phyloP scores from a whole-genome alignment of 768 basidiomycete species.

The Mycena chlorophos region DNA sequence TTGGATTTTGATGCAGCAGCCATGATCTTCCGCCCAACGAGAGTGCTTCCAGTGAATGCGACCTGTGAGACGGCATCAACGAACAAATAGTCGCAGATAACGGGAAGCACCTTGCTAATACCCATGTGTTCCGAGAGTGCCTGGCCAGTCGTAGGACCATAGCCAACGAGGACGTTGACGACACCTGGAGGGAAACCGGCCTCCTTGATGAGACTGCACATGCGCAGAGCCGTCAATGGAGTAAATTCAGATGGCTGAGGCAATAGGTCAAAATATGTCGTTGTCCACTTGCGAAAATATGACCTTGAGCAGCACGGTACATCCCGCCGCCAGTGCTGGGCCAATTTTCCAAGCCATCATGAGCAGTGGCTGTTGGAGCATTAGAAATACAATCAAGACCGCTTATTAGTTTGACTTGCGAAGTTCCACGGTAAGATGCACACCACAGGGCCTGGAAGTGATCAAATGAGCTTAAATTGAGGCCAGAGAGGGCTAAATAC shows the following conservation, averaged over 20 bases:
- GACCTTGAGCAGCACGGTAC: slow-evolving; percentile 66
- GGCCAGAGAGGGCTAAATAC: too few relatives aligned
- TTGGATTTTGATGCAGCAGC: slow-evolving; percentile 72
- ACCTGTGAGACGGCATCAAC: too few relatives aligned
- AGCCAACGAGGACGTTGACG: slow-evolving; percentile 67
- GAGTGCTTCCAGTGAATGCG: slow-evolving; percentile 77
- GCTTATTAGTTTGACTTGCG: too few relatives aligned
- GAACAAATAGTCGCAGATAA: too few relatives aligned
- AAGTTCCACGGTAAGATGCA: too few relatives aligned
- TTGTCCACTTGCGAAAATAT: neutral
- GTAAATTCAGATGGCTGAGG: slow-evolving; percentile 68
- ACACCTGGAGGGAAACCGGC: slow-evolving; percentile 79
- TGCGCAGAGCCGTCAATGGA: slow-evolving; percentile 60
- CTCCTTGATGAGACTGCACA: slow-evolving; percentile 55
- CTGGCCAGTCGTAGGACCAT: slow-evolving; percentile 55
- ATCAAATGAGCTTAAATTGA: too few relatives aligned
- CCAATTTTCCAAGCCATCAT: too few relatives aligned
- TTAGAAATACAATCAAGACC: too few relatives aligned
- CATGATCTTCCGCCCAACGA: slow-evolving; percentile 69
- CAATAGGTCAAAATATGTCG: neutral
- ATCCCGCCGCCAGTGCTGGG: slow-evolving; percentile 78
- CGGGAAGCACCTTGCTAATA: too few relatives aligned
- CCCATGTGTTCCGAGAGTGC: slow-evolving; percentile 65
- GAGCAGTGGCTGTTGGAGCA: too few relatives aligned
- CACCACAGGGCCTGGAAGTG: too few relatives aligned